Evolutionary conservation across 1,139 yeast species (phyloP), one percentile per base, ranked within the genome.

Genomic region (Entelexis sorbosivorans): DNA sequence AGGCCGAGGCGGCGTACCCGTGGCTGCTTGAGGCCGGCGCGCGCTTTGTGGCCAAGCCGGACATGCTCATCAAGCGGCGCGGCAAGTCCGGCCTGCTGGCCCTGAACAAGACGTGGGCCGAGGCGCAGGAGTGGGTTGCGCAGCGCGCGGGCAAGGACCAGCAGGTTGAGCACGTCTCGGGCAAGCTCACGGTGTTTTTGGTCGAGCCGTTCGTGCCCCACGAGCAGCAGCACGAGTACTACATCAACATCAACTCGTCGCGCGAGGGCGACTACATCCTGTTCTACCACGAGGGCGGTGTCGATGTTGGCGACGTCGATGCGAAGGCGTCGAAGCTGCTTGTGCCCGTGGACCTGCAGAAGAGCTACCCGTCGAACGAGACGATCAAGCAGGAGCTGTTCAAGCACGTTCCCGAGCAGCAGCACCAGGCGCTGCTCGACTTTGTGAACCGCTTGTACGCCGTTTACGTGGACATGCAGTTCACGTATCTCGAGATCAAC

Each of bases 131-230:
- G 13, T 71, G 75, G 75, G 63, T 71, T 52, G 64, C 66, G 33
- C 68, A 66, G 57, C 66, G 73, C 31, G 75, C 75, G 29, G 73
- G 71, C 47, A 60, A 63, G 58, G 56, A 65, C 31, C 69, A 71
- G 57, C 57, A 61, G 52, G 74, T 71, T 47, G 75, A 72, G 63
- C 66, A 64, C 53, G 66, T 70, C 55, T 62, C 61, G 38, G 75
- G 74, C 43, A 59, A 60, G 42, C 64, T 71, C 52, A 64, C 70
- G 48, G 59, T 54, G 36, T 71, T 71, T 63, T 60, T 71, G 50
- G 74, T 72, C 48, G 75, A 71, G 64, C 75, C 75, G 17, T 71
- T 71, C 58, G 74, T 71, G 34, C 73, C 75, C 46, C 75, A 71
- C 60, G 69, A 70, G 56, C 73, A 71, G 61, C 59, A 69, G 57